Base-by-base conservation (phyloP, 192 early-diverging fungal genomes). In the Obelidium mucronatum region DNA sequence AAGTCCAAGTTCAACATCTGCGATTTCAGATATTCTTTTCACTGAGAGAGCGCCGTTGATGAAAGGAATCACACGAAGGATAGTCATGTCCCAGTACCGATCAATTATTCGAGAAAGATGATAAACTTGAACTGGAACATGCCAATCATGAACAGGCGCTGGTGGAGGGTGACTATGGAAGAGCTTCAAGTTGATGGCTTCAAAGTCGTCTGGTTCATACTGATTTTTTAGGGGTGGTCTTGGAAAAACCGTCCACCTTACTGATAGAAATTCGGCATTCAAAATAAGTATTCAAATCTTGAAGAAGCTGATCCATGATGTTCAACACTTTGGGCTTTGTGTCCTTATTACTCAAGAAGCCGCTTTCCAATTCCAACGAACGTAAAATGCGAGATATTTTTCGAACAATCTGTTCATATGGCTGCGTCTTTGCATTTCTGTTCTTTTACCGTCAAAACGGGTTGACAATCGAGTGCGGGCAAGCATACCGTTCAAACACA, bases 21-120 rank as follows among this genome's bases (percentile, higher is more conserved):
- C 83, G 64, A 91, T 78, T 53, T 90, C 90, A 0, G 95, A 90
- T 42, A 99, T 95, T 42, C 87, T 76, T 56, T 91, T 90, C 36
- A 99, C 92, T 68, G 92, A 90, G 77, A 88, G 87, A 30, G 96
- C 91, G 2, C 94, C 95, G 78, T 99, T 92, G 56, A 99, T 95
- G 74, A 78, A 86, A 30, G 86, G 82, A 17, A 91, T 83, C n/a
- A 99, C 89, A 40, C 88, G 85, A 69, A 83, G 89, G 74, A 98
- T 88, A 0, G 94, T 95, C 77, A 99, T 86, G 78, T 99, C 98
- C 96, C 97, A 99, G 80, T 94, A 87, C 24, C 91, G 85, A 68
- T 93, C 92, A 75, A 90, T 87, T 3, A 90, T 73, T 6, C 74
- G 77, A 24, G 26, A 11, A 8, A 72, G 31, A 55, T 35, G 55